A percentile compares a stretch with the other conserved stretches of the same genome.
Conservation (phyloP, 108 stramenopile genomes). For the Discostella stelligeroides region DNA sequence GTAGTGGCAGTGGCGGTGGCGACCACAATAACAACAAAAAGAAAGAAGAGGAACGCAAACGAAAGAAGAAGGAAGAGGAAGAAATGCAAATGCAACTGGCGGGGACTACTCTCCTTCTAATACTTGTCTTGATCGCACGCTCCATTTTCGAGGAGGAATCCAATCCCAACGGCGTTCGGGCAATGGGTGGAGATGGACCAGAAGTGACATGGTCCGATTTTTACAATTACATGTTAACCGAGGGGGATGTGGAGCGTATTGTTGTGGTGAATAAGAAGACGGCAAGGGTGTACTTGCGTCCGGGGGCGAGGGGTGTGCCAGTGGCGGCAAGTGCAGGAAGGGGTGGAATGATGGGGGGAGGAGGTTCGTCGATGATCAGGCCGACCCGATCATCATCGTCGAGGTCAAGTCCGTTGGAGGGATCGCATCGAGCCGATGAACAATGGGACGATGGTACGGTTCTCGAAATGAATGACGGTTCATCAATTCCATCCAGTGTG, state of each 20-base stretch:
- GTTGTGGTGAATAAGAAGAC: conserved; percentile 88
- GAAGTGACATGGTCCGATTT: conserved; percentile 93
- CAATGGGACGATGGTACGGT: conserved; percentile 58
- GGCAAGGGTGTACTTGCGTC: conserved; percentile 79
- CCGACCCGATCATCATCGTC: neutral
- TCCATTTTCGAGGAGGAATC: conserved; percentile 60
- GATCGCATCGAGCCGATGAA: conserved; percentile 12
- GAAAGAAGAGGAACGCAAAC: conserved; percentile 45
- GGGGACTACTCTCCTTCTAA: conserved; percentile 49
- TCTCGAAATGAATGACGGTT: conserved; percentile 48
- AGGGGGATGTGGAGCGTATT: conserved; percentile 89
- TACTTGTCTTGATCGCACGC: conserved; percentile 63
- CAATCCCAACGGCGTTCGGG: neutral
- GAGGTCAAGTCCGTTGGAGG: neutral
- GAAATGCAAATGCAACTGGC: conserved; percentile 69
- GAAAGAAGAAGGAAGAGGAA: conserved; percentile 46
- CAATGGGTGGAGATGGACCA: conserved; percentile 59
- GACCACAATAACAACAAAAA: conserved; percentile 39
- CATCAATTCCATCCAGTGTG: conserved; percentile 5
- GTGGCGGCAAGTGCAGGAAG: neutral
- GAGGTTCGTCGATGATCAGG: conserved; percentile 9
- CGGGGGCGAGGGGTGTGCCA: conserved; percentile 54
- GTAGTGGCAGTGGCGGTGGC: conserved; percentile 44
- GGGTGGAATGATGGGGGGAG: neutral
- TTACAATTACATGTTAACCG: conserved; percentile 75